These are phyloP conservation scores for Chaetothyriales sp. DNA, from an alignment of 2,329 filamentous ascomycete species.

Conservation along the genomic window DNA sequence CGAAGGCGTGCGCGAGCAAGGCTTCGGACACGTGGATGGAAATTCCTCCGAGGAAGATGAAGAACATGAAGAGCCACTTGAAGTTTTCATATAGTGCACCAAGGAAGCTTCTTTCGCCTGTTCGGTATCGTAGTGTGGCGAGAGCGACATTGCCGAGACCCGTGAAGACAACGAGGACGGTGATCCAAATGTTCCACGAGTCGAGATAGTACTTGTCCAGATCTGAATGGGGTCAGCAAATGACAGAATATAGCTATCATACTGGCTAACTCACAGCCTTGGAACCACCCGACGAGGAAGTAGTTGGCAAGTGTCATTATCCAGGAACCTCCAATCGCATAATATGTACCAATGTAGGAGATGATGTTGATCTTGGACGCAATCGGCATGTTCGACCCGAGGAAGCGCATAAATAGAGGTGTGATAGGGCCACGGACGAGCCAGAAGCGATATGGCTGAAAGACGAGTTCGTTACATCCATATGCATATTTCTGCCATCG, in stretches of 20 bases:
- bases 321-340: conserved; percentile 55
- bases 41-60: conserved; percentile 70
- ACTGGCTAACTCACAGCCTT: conserved; percentile 30
- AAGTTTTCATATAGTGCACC: conserved; percentile 42
- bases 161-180: conserved; percentile 52
- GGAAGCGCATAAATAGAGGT: conserved; percentile 60
- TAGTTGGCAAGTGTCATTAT: conserved; percentile 57
- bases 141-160: conserved; percentile 48
- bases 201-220: conserved; percentile 55
- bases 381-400: conserved; percentile 48
- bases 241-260: conserved; percentile 55
- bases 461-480: conserved; percentile 69
- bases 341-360: conserved; percentile 59
- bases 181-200: conserved; percentile 49
- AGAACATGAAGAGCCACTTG: conserved; percentile 49
- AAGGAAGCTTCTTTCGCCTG: conserved; percentile 40
- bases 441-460: conserved; percentile 66
- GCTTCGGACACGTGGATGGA: conserved; percentile 71
- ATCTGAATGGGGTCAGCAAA: conserved; percentile 33
- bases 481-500: conserved; percentile 83
- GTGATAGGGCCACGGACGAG: conserved; percentile 62
- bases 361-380: conserved; percentile 58
- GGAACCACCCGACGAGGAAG: conserved; percentile 58
- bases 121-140: conserved; percentile 49
- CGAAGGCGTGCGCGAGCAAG: conserved; percentile 68